Conservation (phyloP, 179 eudicot genomes). For the Vitellaria paradoxa region DNA sequence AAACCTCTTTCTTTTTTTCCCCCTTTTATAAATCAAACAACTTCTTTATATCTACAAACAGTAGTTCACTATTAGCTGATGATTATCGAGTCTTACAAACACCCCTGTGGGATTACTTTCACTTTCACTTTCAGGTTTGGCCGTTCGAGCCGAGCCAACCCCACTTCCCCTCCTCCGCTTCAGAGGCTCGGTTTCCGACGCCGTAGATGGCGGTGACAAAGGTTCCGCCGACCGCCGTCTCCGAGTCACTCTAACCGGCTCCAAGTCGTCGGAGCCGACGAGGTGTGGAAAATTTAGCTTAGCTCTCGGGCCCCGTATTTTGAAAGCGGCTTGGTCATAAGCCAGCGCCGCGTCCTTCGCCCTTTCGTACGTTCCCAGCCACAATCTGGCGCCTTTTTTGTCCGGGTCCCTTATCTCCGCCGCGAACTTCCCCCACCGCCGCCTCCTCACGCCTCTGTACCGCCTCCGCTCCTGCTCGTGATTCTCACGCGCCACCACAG, state of each 20-base stretch:
- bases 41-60: no score
- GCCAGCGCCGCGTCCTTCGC: slow-evolving; percentile 32
- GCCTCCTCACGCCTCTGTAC: slow-evolving; percentile 25
- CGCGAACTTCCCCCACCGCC: slow-evolving; percentile 29
- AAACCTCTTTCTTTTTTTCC: no score
- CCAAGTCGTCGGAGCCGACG: not conserved
- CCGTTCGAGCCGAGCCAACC: no score
- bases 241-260: slow-evolving; percentile 11
- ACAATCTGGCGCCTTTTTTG: slow-evolving; percentile 19
- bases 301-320: slow-evolving; percentile 19
- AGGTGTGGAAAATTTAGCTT: slow-evolving; percentile 21
- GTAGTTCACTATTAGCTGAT: no score
- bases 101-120: no score
- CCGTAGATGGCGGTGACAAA: not conserved
- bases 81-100: no score
- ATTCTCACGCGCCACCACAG: not conserved
- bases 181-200: no score
- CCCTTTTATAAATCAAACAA: no score
- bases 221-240: not conserved
- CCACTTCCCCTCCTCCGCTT: no score
- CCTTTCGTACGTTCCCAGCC: slow-evolving; percentile 29
- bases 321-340: slow-evolving; percentile 24
- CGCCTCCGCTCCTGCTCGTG: slow-evolving; percentile 11
- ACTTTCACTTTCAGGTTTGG: no score
- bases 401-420: slow-evolving; percentile 25